These are phyloP conservation scores for Picea engelmannii DNA, from an alignment of 83 land plant species.

Conservation along the genomic window DNA sequence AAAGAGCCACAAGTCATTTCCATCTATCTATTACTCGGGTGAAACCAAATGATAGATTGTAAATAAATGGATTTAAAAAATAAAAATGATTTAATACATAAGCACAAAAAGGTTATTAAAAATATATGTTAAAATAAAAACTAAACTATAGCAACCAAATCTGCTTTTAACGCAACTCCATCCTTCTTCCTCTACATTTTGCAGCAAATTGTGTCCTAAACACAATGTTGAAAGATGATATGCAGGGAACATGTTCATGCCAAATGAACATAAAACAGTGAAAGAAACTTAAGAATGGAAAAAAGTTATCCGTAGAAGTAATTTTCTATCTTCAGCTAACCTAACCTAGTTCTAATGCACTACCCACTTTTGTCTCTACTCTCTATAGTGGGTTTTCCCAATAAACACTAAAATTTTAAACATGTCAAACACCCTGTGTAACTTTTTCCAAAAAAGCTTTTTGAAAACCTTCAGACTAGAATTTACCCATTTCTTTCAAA, in stretches of 20 bases:
- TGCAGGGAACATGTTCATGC: not conserved
- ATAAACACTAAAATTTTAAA: not conserved
- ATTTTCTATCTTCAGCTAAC: not conserved
- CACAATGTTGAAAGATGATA: not conserved
- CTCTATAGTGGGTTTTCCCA: not conserved
- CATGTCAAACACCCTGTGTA: too few species aligned
- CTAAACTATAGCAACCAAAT: not conserved
- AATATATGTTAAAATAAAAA: not conserved
- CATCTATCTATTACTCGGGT: not conserved
- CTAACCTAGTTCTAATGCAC: not conserved
- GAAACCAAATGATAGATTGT: not conserved
- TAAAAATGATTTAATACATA: too few species aligned
- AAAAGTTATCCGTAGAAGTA: not conserved
- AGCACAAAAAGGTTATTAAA: too few species aligned
- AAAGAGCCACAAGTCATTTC: conserved; percentile 1
- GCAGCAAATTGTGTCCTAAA: not conserved
- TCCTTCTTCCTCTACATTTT: not conserved
- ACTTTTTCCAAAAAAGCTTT: too few species aligned
- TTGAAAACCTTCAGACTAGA: too few species aligned
- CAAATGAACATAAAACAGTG: not conserved
- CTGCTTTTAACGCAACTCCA: not conserved
- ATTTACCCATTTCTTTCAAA: too few species aligned
- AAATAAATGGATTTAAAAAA: too few species aligned
- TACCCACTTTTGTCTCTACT: not conserved
- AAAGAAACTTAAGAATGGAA: not conserved